Evolutionary conservation across 805 yeast species (phyloP), one percentile per base, ranked within the genome.

Genomic region (Wickerhamomyces rabaulensis): DNA sequence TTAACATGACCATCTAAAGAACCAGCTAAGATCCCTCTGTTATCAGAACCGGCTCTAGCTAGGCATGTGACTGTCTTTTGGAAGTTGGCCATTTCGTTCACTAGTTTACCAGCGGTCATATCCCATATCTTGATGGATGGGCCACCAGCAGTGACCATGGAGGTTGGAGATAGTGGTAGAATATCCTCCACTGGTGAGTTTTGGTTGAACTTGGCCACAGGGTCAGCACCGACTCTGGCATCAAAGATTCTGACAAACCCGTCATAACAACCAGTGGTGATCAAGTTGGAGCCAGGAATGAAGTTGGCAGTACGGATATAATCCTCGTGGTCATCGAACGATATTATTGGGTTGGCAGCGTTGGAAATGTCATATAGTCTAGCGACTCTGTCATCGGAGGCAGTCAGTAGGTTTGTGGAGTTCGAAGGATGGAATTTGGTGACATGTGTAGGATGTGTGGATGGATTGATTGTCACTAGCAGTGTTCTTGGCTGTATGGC

Each of bases 1-100:
- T 94, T 94, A 49, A 94, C 96, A 66, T 94, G 99, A 19, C 99
- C 99, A 67, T 94, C 99, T 48, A 94, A 72, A 0, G 97, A 90
- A 16, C 98, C 97, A 3, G 96, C 97, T 26, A 94, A 69, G 40
- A 94, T 70, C n/a, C 94, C 92, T 43, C 80, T 70, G 52, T 80
- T 87, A 26, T 84, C 85, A 9, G 36, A 7, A 10, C 58, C 56
- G 9, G 92, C 84, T 54, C 77, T 69, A 44, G 86, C 82, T 52
- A 91, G 70, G 50, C 91, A 82, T 15, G 97, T 91, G 37, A 92
- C 97, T 1, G 97, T 87, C 67, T 94, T 92, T 56, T 91, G 91
- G 71, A 94, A 94, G 66, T 91, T 92, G 43, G 82, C 78, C 61
- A 95, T 73, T 54, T 87, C 87, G 58, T 79, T 76, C 40, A 87